Evolutionary conservation across 1,284 basidiomycete genomes (phyloP).

Genomic region (Puccinia horiana): DNA sequence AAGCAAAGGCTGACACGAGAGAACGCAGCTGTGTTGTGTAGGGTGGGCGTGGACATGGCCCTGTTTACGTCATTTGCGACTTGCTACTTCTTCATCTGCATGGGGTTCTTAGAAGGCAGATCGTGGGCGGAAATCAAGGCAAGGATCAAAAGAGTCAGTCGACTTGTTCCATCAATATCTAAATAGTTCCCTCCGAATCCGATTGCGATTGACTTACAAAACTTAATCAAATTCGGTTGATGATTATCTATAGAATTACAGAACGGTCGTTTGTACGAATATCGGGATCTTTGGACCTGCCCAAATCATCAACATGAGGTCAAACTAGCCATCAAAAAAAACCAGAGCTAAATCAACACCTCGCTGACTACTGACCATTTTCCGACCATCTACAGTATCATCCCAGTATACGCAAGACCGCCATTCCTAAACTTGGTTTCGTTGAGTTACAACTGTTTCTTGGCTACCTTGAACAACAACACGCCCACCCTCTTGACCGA

Average conservation of each 20-base stretch:
- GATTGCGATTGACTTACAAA: too few relatives aligned
- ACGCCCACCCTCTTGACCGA: neutral
- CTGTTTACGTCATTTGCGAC: conserved; percentile 55
- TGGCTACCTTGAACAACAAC: neutral
- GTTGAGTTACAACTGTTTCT: conserved; percentile 42
- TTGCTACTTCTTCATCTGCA: conserved; percentile 53
- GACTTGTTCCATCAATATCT: too few relatives aligned
- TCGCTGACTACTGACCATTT: neutral
- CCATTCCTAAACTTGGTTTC: conserved; percentile 55
- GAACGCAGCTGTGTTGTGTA: conserved; percentile 53
- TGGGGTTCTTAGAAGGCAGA: conserved; percentile 54
- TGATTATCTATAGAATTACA: too few relatives aligned
- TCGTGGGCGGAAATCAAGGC: conserved; percentile 50
- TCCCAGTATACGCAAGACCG: conserved; percentile 55
- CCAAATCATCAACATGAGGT: conserved; percentile 53
- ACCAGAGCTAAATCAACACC: neutral
- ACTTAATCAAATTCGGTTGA: too few relatives aligned
- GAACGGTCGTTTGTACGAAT: conserved; percentile 47
- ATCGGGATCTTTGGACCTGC: conserved; percentile 54
- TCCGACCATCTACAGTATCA: neutral
- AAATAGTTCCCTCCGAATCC: too few relatives aligned
- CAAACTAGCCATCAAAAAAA: too few relatives aligned
- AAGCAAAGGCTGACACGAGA: too few relatives aligned
- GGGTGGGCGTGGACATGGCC: conserved; percentile 53
- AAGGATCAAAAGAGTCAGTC: conserved; percentile 18